Evolutionary conservation across 2,329 filamentous ascomycete species (phyloP), one percentile per base, ranked within the genome.

Genomic region (Alternaria ethzedia): DNA sequence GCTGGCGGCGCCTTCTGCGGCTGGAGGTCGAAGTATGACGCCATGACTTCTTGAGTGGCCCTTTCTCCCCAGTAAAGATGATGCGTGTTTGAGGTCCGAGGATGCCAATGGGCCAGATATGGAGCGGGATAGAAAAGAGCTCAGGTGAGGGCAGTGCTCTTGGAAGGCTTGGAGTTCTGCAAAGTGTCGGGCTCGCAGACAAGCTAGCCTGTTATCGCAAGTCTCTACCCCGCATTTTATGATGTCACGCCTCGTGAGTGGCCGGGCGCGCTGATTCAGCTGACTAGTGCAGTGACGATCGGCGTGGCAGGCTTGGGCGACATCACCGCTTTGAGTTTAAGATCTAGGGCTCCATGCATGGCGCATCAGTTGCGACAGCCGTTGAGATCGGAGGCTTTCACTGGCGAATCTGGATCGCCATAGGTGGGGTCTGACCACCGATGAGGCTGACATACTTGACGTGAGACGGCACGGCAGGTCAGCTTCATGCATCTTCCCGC

Each of bases 1-100:
- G 70, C 61, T 17, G 63, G 56, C 51, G 63, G 54, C 49, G 63
- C 66, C 56, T 70, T 59, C 63, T 73, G 69, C 20, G 67, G 63
- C 50, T 69, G 71, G 41, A 70, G 64, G 25, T 79, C 76, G 46
- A 78, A 79, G 62, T 79, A 79, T 75, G 76, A 79, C 72, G 75
- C 70, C 75, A 78, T 74, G 66, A 67, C 57, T 60, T 63, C 30
- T 55, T 2, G 28, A 26, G 20, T 26, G 26, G 26, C 46, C 17
- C 50, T 63, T 43, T 57, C 55, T 54, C 46, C 20, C 32, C 51
- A 26, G 47, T 45, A 41, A 43, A 17, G 47, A 54, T 20, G 54
- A 50, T 11, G 56, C 28, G 36, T 47, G 28, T 58, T 50, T 55
- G 44, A 26, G 28, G 32, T 47, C n/a, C 44, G 49, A 55, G 26